phyloP scores from a whole-genome alignment of 2,329 filamentous ascomycete species.

The Leptographium radiaticola region DNA sequence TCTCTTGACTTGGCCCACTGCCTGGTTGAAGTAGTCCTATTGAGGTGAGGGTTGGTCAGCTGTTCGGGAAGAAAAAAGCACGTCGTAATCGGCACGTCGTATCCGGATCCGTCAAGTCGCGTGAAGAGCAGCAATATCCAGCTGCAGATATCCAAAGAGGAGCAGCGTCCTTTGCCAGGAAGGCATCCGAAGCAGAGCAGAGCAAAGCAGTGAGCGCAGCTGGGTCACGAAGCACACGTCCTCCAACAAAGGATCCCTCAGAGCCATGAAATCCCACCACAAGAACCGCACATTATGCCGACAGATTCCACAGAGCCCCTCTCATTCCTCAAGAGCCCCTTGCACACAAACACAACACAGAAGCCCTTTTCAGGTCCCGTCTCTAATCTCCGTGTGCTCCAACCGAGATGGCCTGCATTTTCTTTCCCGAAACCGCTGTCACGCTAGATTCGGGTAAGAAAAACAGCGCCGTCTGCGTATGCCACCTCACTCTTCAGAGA shows the following conservation, averaged over 20 bases:
- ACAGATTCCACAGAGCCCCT: not conserved
- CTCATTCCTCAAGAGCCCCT: not conserved
- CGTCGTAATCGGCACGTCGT: slow-evolving; percentile 18
- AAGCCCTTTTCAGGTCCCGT: not conserved
- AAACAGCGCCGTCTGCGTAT: not conserved
- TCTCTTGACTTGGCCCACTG: slow-evolving; percentile 80
- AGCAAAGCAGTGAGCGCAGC: slow-evolving; percentile 23
- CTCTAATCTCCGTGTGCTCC: not conserved
- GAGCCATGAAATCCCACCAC: not conserved
- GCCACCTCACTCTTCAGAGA: not conserved
- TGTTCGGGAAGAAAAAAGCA: slow-evolving; percentile 34
- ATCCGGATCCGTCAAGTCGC: slow-evolving; percentile 6
- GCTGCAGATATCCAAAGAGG: not conserved
- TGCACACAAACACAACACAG: not conserved
- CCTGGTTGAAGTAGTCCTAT: slow-evolving; percentile 92
- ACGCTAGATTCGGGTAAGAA: slow-evolving; percentile 2
- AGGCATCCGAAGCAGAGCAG: slow-evolving; percentile 14
- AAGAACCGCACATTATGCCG: not conserved
- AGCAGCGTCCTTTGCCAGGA: not conserved
- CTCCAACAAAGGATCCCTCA: not conserved
- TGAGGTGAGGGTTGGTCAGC: slow-evolving; percentile 53
- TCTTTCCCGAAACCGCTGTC: slow-evolving; percentile 5
- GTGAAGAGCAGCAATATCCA: not conserved
- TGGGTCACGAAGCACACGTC: not conserved
- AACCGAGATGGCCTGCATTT: not conserved